Percentiles rank a stretch among this genome's conserved stretches.
Conservation (phyloP, 2,329 filamentous ascomycete genomes). For the Diplodia corticola region DNA sequence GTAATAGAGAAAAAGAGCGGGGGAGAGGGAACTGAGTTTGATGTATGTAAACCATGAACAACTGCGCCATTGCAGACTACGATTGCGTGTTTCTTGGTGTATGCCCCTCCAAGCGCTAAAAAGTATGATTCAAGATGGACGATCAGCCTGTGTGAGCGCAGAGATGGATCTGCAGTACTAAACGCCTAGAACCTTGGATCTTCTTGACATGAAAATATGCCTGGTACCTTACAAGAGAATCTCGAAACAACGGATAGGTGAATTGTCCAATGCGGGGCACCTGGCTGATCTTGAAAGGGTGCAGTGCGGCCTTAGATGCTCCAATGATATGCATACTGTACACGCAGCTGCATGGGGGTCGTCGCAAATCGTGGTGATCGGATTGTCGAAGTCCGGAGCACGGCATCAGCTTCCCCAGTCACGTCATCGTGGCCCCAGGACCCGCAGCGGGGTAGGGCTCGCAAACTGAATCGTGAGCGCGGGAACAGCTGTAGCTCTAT, state of each 20-base stretch:
- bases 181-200: not conserved
- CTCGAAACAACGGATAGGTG: not conserved
- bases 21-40: not conserved
- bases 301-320: not conserved
- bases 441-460: not conserved
- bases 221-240: not conserved
- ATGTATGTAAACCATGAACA: not conserved
- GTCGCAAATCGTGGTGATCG: not conserved
- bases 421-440: not conserved
- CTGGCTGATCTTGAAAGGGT: not conserved
- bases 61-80: not conserved
- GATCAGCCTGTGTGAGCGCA: not conserved
- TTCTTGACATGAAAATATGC: not conserved
- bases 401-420: conserved; percentile 14
- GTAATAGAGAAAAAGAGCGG: not conserved
- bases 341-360: not conserved
- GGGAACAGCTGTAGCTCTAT: not conserved
- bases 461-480: not conserved
- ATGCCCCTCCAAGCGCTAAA: conserved; percentile 1
- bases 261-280: not conserved
- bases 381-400: conserved; percentile 1
- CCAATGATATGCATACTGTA: not conserved
- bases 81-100: conserved; percentile 7
- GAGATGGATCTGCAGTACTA: not conserved
- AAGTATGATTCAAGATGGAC: not conserved